Percentiles rank a stretch among this genome's conserved stretches.
phyloP scores from a whole-genome alignment of 129 eudicot genomes.

The Chrysanthemum makinoi region DNA sequence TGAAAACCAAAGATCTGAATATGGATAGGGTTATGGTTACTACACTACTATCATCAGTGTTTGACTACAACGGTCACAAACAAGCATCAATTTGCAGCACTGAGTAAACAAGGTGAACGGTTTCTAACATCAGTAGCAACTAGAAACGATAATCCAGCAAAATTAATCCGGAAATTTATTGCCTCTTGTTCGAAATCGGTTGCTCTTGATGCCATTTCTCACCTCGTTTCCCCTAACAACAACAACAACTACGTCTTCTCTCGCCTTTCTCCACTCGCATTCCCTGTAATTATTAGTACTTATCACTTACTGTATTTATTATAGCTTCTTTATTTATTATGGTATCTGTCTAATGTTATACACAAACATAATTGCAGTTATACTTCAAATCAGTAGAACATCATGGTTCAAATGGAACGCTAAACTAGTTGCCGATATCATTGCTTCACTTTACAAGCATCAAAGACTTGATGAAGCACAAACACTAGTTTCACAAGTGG shows the following conservation, averaged over 20 bases:
- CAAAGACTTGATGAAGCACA: constrained; percentile 20
- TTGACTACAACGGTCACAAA: too few species aligned
- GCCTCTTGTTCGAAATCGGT: constrained; percentile 67
- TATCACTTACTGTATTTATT: too few species aligned
- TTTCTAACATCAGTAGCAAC: constrained; percentile 61
- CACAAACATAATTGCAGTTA: constrained; percentile 47
- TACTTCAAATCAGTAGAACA: constrained; percentile 52
- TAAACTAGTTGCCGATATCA: constrained; percentile 63
- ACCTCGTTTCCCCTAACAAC: constrained; percentile 51
- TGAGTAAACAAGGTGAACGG: constrained; percentile 69
- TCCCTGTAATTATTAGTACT: constrained; percentile 36
- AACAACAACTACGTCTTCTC: constrained; percentile 34
- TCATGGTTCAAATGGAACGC: constrained; percentile 85
- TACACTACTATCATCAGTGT: too few species aligned
- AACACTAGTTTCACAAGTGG: too few species aligned
- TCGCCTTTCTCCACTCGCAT: constrained; percentile 58
- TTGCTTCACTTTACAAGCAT: constrained; percentile 57
- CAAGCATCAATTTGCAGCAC: constrained; percentile 29
- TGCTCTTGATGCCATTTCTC: constrained; percentile 55
- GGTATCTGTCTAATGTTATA: background rate
- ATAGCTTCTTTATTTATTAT: too few species aligned
- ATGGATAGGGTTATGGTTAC: too few species aligned
- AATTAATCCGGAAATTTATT: constrained; percentile 57
- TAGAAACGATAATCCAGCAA: constrained; percentile 42
- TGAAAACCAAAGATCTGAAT: too few species aligned